These are phyloP conservation scores for Hysterium pulicare DNA, from an alignment of 2,329 filamentous ascomycete genomes.

Conservation along the genomic window DNA sequence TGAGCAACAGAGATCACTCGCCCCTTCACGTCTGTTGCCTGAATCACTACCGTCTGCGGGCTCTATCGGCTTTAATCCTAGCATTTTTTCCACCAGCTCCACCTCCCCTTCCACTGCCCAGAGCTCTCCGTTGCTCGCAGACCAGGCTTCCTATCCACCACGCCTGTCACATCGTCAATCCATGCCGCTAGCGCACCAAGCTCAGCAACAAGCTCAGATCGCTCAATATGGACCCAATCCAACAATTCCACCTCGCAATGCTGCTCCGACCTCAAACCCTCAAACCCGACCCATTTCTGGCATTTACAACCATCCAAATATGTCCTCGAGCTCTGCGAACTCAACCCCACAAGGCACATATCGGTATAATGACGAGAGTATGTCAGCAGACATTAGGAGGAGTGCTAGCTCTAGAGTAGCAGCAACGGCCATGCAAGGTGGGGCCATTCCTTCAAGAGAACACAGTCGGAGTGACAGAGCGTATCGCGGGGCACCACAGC, in stretches of 20 bases:
- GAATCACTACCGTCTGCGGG: slow-evolving; percentile 24
- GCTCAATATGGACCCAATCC: slow-evolving; percentile 25
- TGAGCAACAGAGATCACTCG: slow-evolving; percentile 26
- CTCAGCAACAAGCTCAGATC: slow-evolving; percentile 35
- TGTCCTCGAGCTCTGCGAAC: slow-evolving; percentile 43
- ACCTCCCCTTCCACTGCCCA: slow-evolving; percentile 23
- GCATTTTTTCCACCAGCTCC: slow-evolving; percentile 34
- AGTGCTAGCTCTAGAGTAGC: slow-evolving; percentile 63
- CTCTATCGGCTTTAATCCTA: slow-evolving; percentile 41
- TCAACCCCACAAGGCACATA: slow-evolving; percentile 40
- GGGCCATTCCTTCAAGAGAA: slow-evolving; percentile 61
- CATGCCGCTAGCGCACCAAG: slow-evolving; percentile 42
- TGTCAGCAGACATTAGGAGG: slow-evolving; percentile 39
- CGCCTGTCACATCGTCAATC: slow-evolving; percentile 42
- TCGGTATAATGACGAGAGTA: slow-evolving; percentile 46
- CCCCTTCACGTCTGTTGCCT: slow-evolving; percentile 32
- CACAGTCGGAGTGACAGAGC: slow-evolving; percentile 65
- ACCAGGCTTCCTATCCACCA: slow-evolving; percentile 27
- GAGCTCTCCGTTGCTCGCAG: slow-evolving; percentile 22
- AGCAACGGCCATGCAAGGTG: slow-evolving; percentile 56
- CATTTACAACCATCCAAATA: slow-evolving; percentile 49
- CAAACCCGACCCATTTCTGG: slow-evolving; percentile 42
- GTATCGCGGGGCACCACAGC: slow-evolving; percentile 59
- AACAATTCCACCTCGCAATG: slow-evolving; percentile 25
- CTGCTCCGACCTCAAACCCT: slow-evolving; percentile 22